A percentile compares a stretch with the other conserved stretches of the same genome.
Evolutionary conservation across 192 early-diverging fungal species (phyloP).

Genomic region (Cetraspora pellucida): DNA sequence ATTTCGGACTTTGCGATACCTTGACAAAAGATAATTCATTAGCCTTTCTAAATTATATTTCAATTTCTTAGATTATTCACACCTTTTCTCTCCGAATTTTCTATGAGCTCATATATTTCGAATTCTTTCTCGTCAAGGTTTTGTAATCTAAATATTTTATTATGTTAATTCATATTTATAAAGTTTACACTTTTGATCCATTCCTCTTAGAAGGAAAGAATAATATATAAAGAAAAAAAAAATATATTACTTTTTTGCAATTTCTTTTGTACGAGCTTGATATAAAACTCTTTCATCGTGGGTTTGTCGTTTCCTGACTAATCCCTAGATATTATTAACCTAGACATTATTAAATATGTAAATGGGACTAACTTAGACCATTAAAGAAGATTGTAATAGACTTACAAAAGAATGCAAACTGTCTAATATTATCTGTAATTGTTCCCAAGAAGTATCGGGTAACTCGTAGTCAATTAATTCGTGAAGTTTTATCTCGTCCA

Average conservation of each 20-base stretch:
- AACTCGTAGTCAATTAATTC: constrained; percentile 2
- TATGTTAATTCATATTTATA: not conserved
- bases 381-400: not conserved
- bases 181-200: too few relatives aligned
- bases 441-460: not conserved
- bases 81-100: constrained; percentile 25
- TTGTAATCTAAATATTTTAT: constrained; percentile 13
- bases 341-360: not conserved
- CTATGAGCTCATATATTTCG: constrained; percentile 17
- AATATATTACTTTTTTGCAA: not conserved
- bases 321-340: not conserved
- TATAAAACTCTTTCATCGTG: constrained; percentile 18
- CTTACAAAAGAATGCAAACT: constrained; percentile 10
- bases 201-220: not conserved
- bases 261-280: constrained; percentile 24
- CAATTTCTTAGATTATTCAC: not conserved
- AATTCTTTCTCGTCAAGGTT: constrained; percentile 5
- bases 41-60: not conserved
- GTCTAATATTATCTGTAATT: constrained; percentile 5
- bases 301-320: constrained; percentile 24
- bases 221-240: not conserved
- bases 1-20: constrained; percentile 16
- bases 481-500: constrained; percentile 13
- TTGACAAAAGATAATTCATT: not conserved
- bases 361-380: not conserved